These are phyloP conservation scores for Ormosia semicastrata DNA, from an alignment of 306 rosid species.

Conservation along the genomic window DNA sequence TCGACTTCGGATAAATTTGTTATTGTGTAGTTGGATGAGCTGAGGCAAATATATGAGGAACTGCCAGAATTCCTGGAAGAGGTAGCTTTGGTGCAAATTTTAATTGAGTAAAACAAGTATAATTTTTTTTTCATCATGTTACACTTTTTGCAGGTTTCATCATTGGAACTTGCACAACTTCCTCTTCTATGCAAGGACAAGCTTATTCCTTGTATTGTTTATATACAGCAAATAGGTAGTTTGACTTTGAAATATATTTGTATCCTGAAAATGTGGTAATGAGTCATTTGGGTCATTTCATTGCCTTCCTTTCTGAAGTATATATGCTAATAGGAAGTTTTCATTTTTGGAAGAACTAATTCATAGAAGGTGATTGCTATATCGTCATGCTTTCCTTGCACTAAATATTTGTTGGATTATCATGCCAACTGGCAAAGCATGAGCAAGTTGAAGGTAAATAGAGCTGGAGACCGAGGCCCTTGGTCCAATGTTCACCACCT, in stretches of 20 bases:
- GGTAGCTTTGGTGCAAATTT: constrained; percentile 49
- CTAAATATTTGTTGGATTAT: not conserved
- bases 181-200: constrained; percentile 62
- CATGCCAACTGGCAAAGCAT: not conserved
- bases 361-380: not conserved
- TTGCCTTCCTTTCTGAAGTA: constrained; percentile 12
- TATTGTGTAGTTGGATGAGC: constrained; percentile 78
- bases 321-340: not conserved
- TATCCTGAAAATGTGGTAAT: constrained; percentile 4
- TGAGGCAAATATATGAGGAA: constrained; percentile 94
- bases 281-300: not conserved
- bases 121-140: constrained; percentile 6
- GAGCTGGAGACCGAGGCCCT: not conserved
- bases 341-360: not conserved
- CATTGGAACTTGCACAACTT: constrained; percentile 65
- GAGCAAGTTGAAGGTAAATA: not conserved
- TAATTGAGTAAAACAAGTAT: constrained; percentile 5
- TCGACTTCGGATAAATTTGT: constrained; percentile 28
- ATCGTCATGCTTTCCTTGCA: constrained; percentile 1
- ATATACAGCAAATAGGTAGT: constrained; percentile 90
- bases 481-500: not conserved
- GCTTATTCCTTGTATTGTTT: constrained; percentile 70
- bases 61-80: constrained; percentile 89
- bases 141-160: constrained; percentile 62
- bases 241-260: constrained; percentile 19